phyloP scores from a whole-genome alignment of 2,329 filamentous ascomycete genomes.

The Colletotrichum melonis region DNA sequence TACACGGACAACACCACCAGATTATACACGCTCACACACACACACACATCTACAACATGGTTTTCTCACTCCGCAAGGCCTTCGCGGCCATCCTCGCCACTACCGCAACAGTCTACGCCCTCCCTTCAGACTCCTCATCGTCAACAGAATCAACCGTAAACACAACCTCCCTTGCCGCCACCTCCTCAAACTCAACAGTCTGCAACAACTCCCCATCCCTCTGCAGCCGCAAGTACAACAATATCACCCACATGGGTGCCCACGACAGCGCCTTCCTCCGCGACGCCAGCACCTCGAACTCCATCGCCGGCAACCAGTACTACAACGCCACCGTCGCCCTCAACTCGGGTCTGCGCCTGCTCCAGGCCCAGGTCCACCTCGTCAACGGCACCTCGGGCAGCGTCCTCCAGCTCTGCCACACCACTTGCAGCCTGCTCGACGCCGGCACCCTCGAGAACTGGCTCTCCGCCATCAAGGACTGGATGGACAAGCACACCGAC shows the following conservation, averaged over 20 bases:
- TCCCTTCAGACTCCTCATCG: slow-evolving; percentile 27
- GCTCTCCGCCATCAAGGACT: slow-evolving; percentile 72
- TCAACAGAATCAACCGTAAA: slow-evolving; percentile 36
- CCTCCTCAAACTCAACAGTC: slow-evolving; percentile 53
- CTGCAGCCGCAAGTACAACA: slow-evolving; percentile 77
- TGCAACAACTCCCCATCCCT: slow-evolving; percentile 87
- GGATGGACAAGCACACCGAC: slow-evolving; percentile 77
- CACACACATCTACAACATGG: slow-evolving; percentile 37
- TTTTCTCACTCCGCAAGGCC: slow-evolving; percentile 41
- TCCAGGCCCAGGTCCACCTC: slow-evolving; percentile 79
- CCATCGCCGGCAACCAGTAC: slow-evolving; percentile 77
- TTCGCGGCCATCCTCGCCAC: slow-evolving; percentile 41
- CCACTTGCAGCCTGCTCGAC: slow-evolving; percentile 74
- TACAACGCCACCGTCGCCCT: slow-evolving; percentile 79
- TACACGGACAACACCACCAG: not conserved
- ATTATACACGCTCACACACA: not conserved
- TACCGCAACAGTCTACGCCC: slow-evolving; percentile 32
- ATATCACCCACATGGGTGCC: slow-evolving; percentile 82
- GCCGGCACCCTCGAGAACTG: slow-evolving; percentile 74
- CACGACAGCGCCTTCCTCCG: slow-evolving; percentile 81
- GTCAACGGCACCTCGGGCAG: slow-evolving; percentile 54
- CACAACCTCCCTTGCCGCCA: slow-evolving; percentile 33
- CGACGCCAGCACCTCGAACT: slow-evolving; percentile 70
- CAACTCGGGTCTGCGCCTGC: slow-evolving; percentile 75
- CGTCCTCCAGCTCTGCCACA: slow-evolving; percentile 76